Evolutionary conservation across 2,329 filamentous ascomycete genomes (phyloP).

Genomic region (Clonostachys chloroleuca): DNA sequence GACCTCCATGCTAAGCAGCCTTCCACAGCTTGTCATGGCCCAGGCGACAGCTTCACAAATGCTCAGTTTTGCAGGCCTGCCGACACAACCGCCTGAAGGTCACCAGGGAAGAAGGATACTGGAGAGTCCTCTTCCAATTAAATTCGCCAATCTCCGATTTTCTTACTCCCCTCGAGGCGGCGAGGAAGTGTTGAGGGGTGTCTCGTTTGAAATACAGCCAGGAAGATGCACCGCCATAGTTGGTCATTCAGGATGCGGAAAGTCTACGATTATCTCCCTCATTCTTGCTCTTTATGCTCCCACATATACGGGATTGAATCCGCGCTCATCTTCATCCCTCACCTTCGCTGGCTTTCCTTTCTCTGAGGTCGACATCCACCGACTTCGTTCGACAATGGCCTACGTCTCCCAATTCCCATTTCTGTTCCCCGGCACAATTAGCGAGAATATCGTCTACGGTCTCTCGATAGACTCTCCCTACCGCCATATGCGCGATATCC

Average conservation of each 20-base stretch:
- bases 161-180: slow-evolving; percentile 59
- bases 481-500: slow-evolving; percentile 37
- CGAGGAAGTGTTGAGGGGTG: slow-evolving; percentile 50
- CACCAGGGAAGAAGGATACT: slow-evolving; percentile 32
- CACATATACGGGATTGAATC: not conserved
- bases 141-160: slow-evolving; percentile 56
- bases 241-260: slow-evolving; percentile 83
- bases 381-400: slow-evolving; percentile 57
- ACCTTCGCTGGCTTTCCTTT: slow-evolving; percentile 57
- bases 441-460: slow-evolving; percentile 81
- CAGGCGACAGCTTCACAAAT: slow-evolving; percentile 69
- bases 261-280: slow-evolving; percentile 76
- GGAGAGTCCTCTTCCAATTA: slow-evolving; percentile 35
- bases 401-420: slow-evolving; percentile 69
- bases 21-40: slow-evolving; percentile 77
- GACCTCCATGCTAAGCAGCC: slow-evolving; percentile 62
- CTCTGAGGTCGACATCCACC: slow-evolving; percentile 50
- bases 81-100: slow-evolving; percentile 51
- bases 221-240: slow-evolving; percentile 74
- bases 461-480: slow-evolving; percentile 50
- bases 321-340: slow-evolving; percentile 27
- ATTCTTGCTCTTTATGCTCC: slow-evolving; percentile 67
- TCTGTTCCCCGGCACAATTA: slow-evolving; percentile 73
- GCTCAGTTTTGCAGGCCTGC: slow-evolving; percentile 63
- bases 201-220: slow-evolving; percentile 61